Evolutionary conservation across 2,329 filamentous ascomycete species (phyloP), one percentile per base, ranked within the genome.

Genomic region (Fusarium sterilihyphosum): DNA sequence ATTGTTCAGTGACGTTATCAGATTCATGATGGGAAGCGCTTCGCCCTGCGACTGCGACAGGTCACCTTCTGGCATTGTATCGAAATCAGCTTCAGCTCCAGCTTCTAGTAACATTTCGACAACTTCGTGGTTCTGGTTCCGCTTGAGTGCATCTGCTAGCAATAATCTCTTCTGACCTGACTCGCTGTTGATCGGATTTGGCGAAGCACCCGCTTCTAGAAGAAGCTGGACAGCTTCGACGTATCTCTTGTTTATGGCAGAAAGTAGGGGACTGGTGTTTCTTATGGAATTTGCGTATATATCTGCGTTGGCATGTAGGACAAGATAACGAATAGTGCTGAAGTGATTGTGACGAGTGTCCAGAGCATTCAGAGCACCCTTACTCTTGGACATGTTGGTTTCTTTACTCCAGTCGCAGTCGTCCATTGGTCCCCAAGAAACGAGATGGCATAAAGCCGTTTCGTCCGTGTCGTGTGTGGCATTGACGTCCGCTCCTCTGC

Each of bases 71-170:
- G 66, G 66, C 60, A 59, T 53, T 43, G 62, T 41, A 26, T 57
- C 59, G 29, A 61, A n/a, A n/a, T 75, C 73, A 26, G 67, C 73
- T 40, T 75, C 70, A 26, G 70, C 73, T 38, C 73, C 66, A 13
- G 56, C 70, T 22, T 64, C 49, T 14, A 75, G 57, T 11, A 75
- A 38, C 8, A 67, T 50, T 9, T 57, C 47, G 17, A 71, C 46
- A 38, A 75, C 43, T 10, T 52, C 9, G 16, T 47, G 38, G 31
- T 73, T 73, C 10, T 60, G 35, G 29, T 44, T 59, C 14, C 43
- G 43, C 38, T 35, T 49, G 18, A 75, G 52, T 9, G 73, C 70
- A 63, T 67, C 59, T 26, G 29, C 37, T 35, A 75, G 62, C 18
- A 75, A 38, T 29, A 75, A 58, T 35, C 57, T 65, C 62, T 58